Conservation (phyloP, 139 green algal species). For the Tetradesmus lagerheimii region DNA sequence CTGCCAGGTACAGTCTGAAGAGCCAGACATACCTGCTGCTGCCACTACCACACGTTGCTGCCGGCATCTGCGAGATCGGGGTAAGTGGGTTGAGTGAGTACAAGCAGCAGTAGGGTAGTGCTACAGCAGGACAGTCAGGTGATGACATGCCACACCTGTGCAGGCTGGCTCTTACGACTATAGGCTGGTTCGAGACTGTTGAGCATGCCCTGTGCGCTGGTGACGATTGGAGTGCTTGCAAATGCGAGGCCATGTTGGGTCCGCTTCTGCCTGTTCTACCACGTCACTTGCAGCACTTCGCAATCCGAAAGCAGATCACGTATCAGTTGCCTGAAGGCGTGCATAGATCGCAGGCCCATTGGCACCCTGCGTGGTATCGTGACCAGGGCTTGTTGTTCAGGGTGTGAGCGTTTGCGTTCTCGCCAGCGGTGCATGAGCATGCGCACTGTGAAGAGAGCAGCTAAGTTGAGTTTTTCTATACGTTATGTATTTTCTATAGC, state of each 20-base stretch:
- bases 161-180: neutral
- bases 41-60: neutral
- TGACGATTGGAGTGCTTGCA: neutral
- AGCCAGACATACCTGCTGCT: conserved; percentile 20
- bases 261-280: neutral
- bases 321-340: too few relatives aligned
- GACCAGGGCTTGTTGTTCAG: neutral
- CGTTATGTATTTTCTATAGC: neutral
- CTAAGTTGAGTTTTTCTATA: too few relatives aligned
- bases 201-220: neutral
- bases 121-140: neutral
- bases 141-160: neutral
- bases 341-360: too few relatives aligned
- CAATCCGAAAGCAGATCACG: neutral
- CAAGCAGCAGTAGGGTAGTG: neutral
- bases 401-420: neutral
- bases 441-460: too few relatives aligned
- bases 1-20: neutral
- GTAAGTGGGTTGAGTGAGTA: neutral
- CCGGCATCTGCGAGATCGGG: neutral
- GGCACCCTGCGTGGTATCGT: neutral
- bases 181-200: neutral
- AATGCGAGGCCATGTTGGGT: neutral
- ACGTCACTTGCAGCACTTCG: neutral
- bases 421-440: neutral